Conservation (phyloP, 306 rosid genomes). For the Corylus heterophylla region DNA sequence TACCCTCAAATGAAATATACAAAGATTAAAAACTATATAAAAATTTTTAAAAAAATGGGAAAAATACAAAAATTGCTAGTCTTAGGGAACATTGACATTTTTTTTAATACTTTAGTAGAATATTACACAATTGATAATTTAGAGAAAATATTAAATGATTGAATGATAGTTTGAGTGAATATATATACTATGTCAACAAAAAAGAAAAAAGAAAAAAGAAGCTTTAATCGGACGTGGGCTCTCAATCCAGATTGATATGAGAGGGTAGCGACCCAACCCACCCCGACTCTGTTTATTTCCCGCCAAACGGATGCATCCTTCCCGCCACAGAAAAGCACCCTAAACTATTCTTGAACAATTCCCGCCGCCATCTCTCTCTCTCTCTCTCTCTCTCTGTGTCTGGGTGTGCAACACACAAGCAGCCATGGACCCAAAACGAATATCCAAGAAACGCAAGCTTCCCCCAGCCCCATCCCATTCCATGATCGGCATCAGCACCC, state of each 20-base stretch:
- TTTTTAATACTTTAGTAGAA: too few relatives aligned
- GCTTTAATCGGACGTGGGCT: not conserved
- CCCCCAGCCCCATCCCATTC: constrained; percentile 2
- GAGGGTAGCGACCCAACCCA: not conserved
- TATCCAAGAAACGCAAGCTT: constrained; percentile 34
- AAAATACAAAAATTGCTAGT: too few relatives aligned
- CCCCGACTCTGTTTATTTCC: not conserved
- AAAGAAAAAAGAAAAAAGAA: too few relatives aligned
- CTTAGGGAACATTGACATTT: too few relatives aligned
- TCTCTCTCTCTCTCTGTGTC: not conserved
- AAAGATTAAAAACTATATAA: too few relatives aligned
- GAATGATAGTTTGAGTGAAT: too few relatives aligned
- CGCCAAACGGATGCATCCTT: not conserved
- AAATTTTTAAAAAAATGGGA: too few relatives aligned
- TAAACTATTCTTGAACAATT: not conserved
- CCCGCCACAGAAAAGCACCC: not conserved
- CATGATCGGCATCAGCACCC: constrained; percentile 13
- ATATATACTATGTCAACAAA: too few relatives aligned
- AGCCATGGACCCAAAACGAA: constrained; percentile 41
- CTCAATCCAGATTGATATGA: not conserved
- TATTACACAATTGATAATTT: too few relatives aligned
- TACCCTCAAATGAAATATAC: too few relatives aligned
- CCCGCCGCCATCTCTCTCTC: not conserved
- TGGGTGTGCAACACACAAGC: not conserved
- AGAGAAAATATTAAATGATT: too few relatives aligned